phyloP scores from a whole-genome alignment of 306 rosid genomes.

The Hippophae tibetana region DNA sequence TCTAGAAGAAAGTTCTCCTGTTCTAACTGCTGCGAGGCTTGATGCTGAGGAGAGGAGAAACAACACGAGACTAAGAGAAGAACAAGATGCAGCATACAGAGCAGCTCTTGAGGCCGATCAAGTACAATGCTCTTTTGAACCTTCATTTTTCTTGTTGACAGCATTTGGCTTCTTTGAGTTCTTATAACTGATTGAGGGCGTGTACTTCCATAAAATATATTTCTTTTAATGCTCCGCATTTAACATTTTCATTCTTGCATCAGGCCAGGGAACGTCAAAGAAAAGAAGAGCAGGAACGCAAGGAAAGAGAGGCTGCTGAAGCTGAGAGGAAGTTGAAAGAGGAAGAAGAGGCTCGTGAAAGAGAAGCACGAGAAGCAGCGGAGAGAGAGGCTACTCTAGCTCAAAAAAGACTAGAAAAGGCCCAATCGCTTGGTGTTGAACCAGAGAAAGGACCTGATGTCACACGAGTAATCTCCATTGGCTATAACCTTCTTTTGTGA shows the following conservation, averaged over 20 bases:
- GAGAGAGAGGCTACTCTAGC: slow-evolving; percentile 82
- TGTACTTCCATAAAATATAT: too few species aligned
- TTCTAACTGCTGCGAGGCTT: slow-evolving; percentile 68
- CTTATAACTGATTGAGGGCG: too few species aligned
- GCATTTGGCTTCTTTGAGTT: too few species aligned
- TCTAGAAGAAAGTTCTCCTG: slow-evolving; percentile 85
- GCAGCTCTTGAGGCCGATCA: slow-evolving; percentile 99
- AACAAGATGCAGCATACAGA: slow-evolving; percentile 98
- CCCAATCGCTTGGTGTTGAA: slow-evolving; percentile 74
- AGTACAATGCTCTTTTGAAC: slow-evolving; percentile 35
- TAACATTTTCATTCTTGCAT: slow-evolving; percentile 12
- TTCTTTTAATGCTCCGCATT: too few species aligned
- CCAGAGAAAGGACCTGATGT: slow-evolving; percentile 92
- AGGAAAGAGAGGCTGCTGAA: slow-evolving; percentile 91
- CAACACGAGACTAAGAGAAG: slow-evolving; percentile 78
- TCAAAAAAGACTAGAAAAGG: slow-evolving; percentile 67
- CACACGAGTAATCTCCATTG: slow-evolving; percentile 50
- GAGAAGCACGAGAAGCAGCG: slow-evolving; percentile 80
- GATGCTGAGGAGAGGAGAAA: slow-evolving; percentile 89
- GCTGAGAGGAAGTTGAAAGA: slow-evolving; percentile 75
- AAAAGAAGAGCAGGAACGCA: slow-evolving; percentile 87
- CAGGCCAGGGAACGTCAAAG: slow-evolving; percentile 94
- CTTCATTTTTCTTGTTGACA: not conserved
- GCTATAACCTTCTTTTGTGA: not conserved
- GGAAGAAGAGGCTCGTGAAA: slow-evolving; percentile 85